Base-by-base conservation (phyloP, 2,329 filamentous ascomycete species). In the Rhexocercosporidium sp. region DNA sequence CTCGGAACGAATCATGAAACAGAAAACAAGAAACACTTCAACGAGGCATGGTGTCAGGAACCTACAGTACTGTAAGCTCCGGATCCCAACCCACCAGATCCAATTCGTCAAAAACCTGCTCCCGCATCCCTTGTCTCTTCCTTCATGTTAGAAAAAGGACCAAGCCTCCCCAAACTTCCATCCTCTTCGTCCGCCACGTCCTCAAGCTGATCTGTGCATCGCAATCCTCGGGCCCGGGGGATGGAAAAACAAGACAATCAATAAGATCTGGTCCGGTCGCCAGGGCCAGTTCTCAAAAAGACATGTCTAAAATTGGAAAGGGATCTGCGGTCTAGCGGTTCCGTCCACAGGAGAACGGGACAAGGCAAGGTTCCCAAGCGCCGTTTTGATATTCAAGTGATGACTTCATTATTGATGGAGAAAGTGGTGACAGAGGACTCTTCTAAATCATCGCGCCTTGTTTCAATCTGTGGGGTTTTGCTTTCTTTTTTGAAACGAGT, bases 171-270 rank as follows among this genome's bases (percentile, higher is more conserved):
- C 25, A 27, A 29, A 51, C n/a, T 57, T 39, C 34, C 34, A 39
- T 57, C 20, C 20, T 57, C 54, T 25, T 57, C 54, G n/a, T 57
- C 54, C 41, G 54, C 54, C 54, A 53, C 31, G 49, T 53, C 16
- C 49, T 53, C 25, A 29, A 53, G 49, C 53, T 37, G 53, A 56
- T 56, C 53, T 56, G 53, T 56, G 53, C 53, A 34, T 18, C 41
- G 4, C 14, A 37, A 31, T 49, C 53, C 3, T 53, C 49, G n/a
- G n/a, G 29, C 14, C n/a, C 41, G 6, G 6, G 16, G 16, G 41
- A 44, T 20, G 16, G 6, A 44, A 44, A n/a, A n/a, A n/a, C n/a
- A n/a, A n/a, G n/a, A n/a, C n/a, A n/a, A n/a, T n/a, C n/a, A n/a
- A 34, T 22, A n/a, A 39, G 34, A 25, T 37, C 54, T 12, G 53